Evolutionary conservation across 805 yeast genomes (phyloP).

Genomic region (Dipodascopsis uninucleata): DNA sequence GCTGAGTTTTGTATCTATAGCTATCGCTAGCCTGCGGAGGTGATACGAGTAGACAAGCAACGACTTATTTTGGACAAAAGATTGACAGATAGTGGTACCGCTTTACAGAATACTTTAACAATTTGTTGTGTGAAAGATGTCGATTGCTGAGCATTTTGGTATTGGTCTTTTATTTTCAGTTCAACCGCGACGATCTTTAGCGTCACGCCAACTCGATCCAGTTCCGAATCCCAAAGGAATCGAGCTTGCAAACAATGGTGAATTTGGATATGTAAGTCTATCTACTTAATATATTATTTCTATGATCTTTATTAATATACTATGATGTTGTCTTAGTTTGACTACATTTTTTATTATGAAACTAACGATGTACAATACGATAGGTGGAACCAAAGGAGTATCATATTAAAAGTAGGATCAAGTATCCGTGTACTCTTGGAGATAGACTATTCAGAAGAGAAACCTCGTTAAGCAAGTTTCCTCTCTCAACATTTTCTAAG

Average conservation of each 20-base stretch:
- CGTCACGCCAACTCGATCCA: constrained; percentile 7
- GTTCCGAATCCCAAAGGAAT: constrained; percentile 23
- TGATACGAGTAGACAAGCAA: neutral
- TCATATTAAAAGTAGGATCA: constrained; percentile 16
- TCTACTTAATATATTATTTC: neutral
- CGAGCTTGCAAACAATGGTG: constrained; percentile 23
- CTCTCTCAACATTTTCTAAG: constrained; percentile 14
- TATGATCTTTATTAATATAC: neutral
- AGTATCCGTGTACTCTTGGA: constrained; percentile 17
- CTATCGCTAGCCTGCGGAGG: neutral
- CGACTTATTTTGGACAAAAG: neutral
- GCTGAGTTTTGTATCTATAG: neutral
- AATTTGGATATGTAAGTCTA: constrained; percentile 22
- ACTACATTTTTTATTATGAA: no score
- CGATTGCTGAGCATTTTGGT: constrained; percentile 18
- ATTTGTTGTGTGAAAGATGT: constrained; percentile 5
- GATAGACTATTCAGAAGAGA: constrained; percentile 24
- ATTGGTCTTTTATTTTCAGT: constrained; percentile 15
- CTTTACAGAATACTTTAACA: neutral
- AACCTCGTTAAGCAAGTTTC: constrained; percentile 9
- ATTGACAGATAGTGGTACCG: neutral
- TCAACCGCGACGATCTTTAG: constrained; percentile 11
- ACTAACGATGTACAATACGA: no score
- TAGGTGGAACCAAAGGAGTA: constrained; percentile 17
- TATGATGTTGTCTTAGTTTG: no score